A percentile compares a stretch with the other conserved stretches of the same genome.
These are phyloP conservation scores for Suillus luteus DNA, from an alignment of 768 basidiomycete genomes.

Conservation along the genomic window DNA sequence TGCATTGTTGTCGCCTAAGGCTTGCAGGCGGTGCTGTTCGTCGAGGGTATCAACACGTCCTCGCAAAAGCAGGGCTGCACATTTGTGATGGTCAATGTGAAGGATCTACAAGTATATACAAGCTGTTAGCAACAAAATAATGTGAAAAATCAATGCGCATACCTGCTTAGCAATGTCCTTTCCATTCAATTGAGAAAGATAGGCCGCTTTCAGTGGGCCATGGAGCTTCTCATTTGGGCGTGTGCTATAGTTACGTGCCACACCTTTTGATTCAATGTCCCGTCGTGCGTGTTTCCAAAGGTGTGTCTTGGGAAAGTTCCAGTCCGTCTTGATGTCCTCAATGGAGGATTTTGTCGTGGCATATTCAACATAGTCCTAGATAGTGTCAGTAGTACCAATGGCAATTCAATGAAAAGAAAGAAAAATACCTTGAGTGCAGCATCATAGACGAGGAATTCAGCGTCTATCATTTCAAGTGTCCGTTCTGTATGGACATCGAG, in stretches of 20 bases:
- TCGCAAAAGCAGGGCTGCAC: background rate
- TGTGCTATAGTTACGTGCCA: slow-evolving; percentile 30
- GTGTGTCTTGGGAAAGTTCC: slow-evolving; percentile 39
- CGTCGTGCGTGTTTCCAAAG: slow-evolving; percentile 31
- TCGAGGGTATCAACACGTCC: background rate
- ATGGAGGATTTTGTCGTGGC: background rate
- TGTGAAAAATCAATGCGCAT: background rate
- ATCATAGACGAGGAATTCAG: slow-evolving; percentile 23
- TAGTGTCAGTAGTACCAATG: background rate
- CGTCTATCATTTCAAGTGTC: slow-evolving; percentile 24
- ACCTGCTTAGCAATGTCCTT: slow-evolving; percentile 36
- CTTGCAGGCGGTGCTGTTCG: slow-evolving; percentile 16
- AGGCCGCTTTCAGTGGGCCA: slow-evolving; percentile 26
- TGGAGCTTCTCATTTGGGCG: slow-evolving; percentile 35
- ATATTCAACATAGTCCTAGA: background rate
- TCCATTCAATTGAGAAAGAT: slow-evolving; percentile 33
- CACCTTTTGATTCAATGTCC: slow-evolving; percentile 36
- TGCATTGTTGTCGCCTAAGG: background rate
- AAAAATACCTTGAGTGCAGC: slow-evolving; percentile 25
- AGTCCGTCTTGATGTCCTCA: slow-evolving; percentile 28
- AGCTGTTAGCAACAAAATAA: background rate
- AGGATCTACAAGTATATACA: slow-evolving; percentile 6
- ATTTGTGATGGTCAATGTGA: background rate
- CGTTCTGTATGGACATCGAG: slow-evolving; percentile 35
- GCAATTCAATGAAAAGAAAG: background rate